Evolutionary conservation across 805 yeast genomes (phyloP).

Genomic region (Ogataea minuta): DNA sequence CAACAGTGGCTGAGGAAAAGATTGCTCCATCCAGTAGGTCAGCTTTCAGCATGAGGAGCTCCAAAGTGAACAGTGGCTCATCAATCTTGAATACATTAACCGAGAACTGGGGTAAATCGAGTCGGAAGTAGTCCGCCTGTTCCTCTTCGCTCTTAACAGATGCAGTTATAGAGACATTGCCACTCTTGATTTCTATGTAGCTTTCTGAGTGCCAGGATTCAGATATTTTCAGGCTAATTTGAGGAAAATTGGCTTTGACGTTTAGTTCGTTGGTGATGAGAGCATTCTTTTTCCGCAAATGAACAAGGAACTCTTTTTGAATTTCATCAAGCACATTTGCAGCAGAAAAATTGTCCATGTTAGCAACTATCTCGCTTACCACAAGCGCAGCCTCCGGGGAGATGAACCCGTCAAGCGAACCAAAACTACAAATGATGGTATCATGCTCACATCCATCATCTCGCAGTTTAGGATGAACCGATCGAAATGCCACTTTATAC

Average conservation of each 20-base stretch:
- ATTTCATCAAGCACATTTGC: slow-evolving; percentile 59
- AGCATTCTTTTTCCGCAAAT: slow-evolving; percentile 29
- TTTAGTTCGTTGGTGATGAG: slow-evolving; percentile 38
- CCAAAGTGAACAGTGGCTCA: slow-evolving; percentile 14
- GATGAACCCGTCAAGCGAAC: slow-evolving; percentile 44
- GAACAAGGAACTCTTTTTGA: slow-evolving; percentile 56
- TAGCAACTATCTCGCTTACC: slow-evolving; percentile 34
- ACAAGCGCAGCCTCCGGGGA: slow-evolving; percentile 38
- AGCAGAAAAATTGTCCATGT: slow-evolving; percentile 40
- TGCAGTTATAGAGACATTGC: slow-evolving; percentile 38
- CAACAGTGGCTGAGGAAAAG: slow-evolving; percentile 10
- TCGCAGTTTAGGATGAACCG: not conserved
- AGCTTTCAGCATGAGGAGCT: slow-evolving; percentile 6
- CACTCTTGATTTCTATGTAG: slow-evolving; percentile 30
- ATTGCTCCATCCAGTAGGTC: slow-evolving; percentile 1
- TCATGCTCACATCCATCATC: slow-evolving; percentile 48
- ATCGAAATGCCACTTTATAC: not conserved
- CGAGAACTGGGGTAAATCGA: slow-evolving; percentile 11
- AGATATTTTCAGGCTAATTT: slow-evolving; percentile 30
- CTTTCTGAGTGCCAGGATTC: slow-evolving; percentile 21
- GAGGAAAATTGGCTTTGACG: slow-evolving; percentile 48
- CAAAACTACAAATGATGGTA: slow-evolving; percentile 54
- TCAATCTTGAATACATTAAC: slow-evolving; percentile 11
- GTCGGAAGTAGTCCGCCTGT: not conserved
- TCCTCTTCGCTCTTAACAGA: slow-evolving; percentile 17